phyloP scores from a whole-genome alignment of 2,329 filamentous ascomycete genomes.

The Paracoccidioides lutzii region DNA sequence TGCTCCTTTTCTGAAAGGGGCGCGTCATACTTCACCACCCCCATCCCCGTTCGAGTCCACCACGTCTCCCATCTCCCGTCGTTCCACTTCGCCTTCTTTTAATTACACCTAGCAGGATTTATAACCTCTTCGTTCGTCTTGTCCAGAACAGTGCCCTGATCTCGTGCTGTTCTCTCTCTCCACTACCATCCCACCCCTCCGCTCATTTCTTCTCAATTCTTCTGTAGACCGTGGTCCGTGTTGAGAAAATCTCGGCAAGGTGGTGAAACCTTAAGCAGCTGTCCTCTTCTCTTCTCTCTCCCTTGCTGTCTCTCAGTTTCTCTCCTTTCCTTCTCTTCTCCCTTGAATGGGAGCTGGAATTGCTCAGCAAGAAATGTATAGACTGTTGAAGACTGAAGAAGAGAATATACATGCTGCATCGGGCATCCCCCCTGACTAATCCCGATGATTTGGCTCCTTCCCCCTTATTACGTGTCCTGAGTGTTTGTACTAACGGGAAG shows the following conservation, averaged over 20 bases:
- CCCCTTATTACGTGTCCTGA: neutral
- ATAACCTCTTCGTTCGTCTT: neutral
- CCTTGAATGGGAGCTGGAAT: too few relatives aligned
- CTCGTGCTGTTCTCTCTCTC: neutral
- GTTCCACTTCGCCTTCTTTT: neutral
- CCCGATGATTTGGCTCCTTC: neutral
- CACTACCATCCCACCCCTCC: neutral
- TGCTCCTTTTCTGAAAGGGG: neutral
- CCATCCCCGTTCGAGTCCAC: neutral
- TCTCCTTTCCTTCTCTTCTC: conserved; percentile 10
- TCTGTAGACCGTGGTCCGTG: neutral
- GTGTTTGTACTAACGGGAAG: neutral
- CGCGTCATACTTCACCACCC: neutral
- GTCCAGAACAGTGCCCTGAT: neutral
- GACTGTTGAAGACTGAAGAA: too few relatives aligned
- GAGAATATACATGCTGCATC: neutral
- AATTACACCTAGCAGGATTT: neutral
- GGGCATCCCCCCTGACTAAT: conserved; percentile 15
- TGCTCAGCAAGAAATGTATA: too few relatives aligned
- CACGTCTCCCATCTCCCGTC: neutral
- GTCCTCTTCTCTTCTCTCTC: neutral
- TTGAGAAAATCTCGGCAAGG: neutral
- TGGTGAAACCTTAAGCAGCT: neutral
- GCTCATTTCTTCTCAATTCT: neutral
- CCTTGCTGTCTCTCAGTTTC: conserved; percentile 9